phyloP scores from a whole-genome alignment of 2,329 filamentous ascomycete species.

The Metarhizium sp. region DNA sequence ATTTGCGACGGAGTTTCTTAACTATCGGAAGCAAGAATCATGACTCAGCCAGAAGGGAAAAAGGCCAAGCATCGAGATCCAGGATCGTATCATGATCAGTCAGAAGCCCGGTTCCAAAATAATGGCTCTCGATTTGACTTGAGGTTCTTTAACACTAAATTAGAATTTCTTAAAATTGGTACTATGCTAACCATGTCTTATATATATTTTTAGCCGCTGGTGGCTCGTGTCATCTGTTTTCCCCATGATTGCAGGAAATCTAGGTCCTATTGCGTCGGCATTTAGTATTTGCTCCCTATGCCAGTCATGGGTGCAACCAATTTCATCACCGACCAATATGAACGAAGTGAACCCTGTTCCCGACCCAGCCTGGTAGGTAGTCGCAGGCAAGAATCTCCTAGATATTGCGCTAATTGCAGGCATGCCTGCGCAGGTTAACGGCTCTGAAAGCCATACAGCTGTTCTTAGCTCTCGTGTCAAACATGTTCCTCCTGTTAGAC shows the following conservation, averaged over 20 bases:
- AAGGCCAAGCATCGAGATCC: not conserved
- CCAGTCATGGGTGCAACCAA: constrained; percentile 61
- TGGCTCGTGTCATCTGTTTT: constrained; percentile 58
- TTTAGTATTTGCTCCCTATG: constrained; percentile 80
- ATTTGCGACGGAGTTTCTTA: too few species aligned
- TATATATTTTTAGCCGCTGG: constrained; percentile 39
- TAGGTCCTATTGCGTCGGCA: constrained; percentile 78
- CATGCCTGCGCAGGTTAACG: constrained; percentile 43
- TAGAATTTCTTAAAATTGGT: too few species aligned
- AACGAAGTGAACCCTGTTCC: constrained; percentile 41
- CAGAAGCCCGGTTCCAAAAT: not conserved
- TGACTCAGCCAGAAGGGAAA: not conserved
- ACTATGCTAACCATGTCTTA: not conserved
- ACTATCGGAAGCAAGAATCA: too few species aligned
- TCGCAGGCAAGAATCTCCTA: not conserved
- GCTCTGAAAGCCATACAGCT: constrained; percentile 72
- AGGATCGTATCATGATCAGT: not conserved
- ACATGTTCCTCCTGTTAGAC: constrained; percentile 75
- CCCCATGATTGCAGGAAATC: constrained; percentile 71
- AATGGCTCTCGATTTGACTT: not conserved
- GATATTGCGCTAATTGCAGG: not conserved
- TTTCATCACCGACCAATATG: constrained; percentile 35
- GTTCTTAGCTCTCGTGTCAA: constrained; percentile 65
- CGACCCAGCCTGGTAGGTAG: constrained; percentile 60
- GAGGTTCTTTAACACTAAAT: not conserved